Base-by-base conservation (phyloP, 2,329 filamentous ascomycete species). In the Fusarium algeriense region DNA sequence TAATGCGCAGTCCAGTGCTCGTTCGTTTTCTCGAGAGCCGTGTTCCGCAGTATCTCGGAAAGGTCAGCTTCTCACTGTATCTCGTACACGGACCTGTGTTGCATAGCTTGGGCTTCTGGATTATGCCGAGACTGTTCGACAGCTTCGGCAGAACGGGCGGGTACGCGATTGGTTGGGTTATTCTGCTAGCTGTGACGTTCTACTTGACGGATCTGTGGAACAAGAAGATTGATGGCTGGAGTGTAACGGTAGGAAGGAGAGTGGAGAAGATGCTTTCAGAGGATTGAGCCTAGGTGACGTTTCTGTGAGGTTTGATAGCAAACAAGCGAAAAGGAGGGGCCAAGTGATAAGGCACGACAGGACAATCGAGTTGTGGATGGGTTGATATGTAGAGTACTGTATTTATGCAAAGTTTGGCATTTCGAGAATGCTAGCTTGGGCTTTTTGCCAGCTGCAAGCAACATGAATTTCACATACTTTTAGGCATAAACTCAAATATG, bases 31-130 rank as follows among this genome's bases (percentile, higher is more conserved):
- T 83, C 5, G 81, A 83, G 53, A 71, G 73, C 8, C 69, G 62
- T 0, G 35, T 76, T 9, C 73, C 81, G 14, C 82, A 83, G 62
- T 82, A 83, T 49, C 75, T 83, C 0, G 82, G 82, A 15, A 78
- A 75, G 49, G 75, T 83, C 62, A 83, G 81, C 64, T 83, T 83
- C 74, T 81, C 81, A 3, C 71, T 83, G n/a, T 83, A 83, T 62
- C 80, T 83, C 7, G 75, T 83, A 8, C 82, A 83, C 73, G 90
- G 89, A 0, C 89, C 89, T 0, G 79, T 92, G 2, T 78, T 92
- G 7, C 87, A 85, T 82, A 83, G 83, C 4, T 65, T 91, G 7
- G 90, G 89, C 41, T 89, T 92, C 76, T 83, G 90, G 65, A 52
- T 93, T 45, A 83, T 83, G 81, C 81, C 81, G 8, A 70, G 80